Conservation (phyloP, 2,329 filamentous ascomycete genomes). For the Paraconiothyrium brasiliense region DNA sequence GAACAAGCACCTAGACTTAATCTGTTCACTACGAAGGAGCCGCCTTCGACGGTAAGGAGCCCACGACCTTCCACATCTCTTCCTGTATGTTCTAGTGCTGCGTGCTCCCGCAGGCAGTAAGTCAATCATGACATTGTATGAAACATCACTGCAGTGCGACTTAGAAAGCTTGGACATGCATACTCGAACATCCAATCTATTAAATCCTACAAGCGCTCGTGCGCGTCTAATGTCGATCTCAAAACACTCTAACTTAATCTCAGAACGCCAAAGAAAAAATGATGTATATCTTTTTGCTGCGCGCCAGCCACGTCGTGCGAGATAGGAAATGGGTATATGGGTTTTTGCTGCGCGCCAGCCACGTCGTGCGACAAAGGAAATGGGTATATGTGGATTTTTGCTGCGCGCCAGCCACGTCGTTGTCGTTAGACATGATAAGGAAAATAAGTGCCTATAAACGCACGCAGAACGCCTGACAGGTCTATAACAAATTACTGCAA, state of each 20-base stretch:
- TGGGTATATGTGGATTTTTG: not conserved
- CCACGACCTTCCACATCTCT: too few species aligned
- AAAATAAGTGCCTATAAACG: not conserved
- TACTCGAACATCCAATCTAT: not conserved
- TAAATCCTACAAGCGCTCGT: not conserved
- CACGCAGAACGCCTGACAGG: not conserved
- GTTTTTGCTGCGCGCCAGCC: conserved; percentile 10
- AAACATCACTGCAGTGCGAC: too few species aligned
- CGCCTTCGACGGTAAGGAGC: too few species aligned
- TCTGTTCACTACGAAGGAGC: too few species aligned
- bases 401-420: conserved; percentile 5
- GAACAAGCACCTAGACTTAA: too few species aligned
- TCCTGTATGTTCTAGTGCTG: too few species aligned
- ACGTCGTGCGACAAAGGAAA: conserved; percentile 7
- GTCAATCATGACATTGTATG: too few species aligned
- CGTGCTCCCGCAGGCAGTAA: too few species aligned
- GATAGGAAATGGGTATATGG: conserved; percentile 2
- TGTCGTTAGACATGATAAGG: not conserved
- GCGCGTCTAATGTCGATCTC: not conserved
- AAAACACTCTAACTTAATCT: too few species aligned
- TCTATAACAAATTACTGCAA: not conserved
- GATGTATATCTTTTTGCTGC: not conserved
- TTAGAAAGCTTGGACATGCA: too few species aligned
- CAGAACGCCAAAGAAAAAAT: not conserved
- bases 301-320: not conserved